Evolutionary conservation across 1,284 basidiomycete species (phyloP).

Genomic region (Puccinia coronata): DNA sequence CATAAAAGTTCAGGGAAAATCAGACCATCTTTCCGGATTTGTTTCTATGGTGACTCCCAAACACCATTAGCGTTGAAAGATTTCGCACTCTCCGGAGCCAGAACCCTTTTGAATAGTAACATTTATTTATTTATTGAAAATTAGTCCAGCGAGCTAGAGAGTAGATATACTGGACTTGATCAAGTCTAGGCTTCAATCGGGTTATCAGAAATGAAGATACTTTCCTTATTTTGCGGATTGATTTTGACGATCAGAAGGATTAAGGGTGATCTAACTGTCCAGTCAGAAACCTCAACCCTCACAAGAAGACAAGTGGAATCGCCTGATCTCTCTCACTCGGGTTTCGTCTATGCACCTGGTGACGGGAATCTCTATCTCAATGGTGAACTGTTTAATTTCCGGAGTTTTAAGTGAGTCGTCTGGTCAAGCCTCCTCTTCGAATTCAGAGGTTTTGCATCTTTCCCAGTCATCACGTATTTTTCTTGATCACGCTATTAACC

Average conservation of each 20-base stretch:
- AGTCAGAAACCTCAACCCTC: not conserved
- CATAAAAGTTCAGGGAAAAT: too few relatives aligned
- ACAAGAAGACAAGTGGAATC: not conserved
- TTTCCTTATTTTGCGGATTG: not conserved
- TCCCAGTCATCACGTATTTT: not conserved
- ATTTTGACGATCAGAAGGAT: not conserved
- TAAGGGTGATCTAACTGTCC: not conserved
- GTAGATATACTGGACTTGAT: too few relatives aligned
- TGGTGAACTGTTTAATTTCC: slow-evolving; percentile 39
- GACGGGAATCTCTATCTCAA: slow-evolving; percentile 42
- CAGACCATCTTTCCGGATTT: too few relatives aligned
- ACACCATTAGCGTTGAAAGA: too few relatives aligned
- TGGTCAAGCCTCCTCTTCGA: not conserved
- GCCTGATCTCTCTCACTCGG: not conserved
- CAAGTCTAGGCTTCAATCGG: too few relatives aligned
- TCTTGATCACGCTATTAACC: not conserved
- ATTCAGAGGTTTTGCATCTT: not conserved
- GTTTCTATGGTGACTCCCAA: too few relatives aligned
- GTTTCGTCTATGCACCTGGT: slow-evolving; percentile 37
- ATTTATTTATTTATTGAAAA: too few relatives aligned
- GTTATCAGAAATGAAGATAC: not conserved
- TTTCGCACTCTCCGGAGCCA: too few relatives aligned
- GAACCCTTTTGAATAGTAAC: too few relatives aligned
- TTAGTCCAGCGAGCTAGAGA: too few relatives aligned
- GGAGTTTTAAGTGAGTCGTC: slow-evolving; percentile 40